These are phyloP conservation scores for Boletellus sp. DNA, from an alignment of 768 basidiomycete genomes.

Conservation along the genomic window DNA sequence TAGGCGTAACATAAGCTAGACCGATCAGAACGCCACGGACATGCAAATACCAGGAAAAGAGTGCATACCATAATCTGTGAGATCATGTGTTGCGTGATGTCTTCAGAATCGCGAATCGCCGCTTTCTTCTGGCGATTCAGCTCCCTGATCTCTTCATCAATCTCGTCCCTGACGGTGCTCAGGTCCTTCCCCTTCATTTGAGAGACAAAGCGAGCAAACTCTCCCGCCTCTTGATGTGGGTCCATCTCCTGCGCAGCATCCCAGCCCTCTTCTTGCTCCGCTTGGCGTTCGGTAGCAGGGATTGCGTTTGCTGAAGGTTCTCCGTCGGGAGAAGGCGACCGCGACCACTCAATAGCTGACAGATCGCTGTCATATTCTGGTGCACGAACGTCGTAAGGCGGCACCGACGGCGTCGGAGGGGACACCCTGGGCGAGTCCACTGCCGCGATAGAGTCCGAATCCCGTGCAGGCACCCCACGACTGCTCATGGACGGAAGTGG, in stretches of 20 bases:
- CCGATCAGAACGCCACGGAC: constrained; percentile 4
- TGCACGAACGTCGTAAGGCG: background rate
- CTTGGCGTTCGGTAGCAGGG: constrained; percentile 20
- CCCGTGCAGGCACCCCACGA: constrained; percentile 5
- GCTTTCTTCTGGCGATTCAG: constrained; percentile 82
- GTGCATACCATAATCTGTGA: constrained; percentile 67
- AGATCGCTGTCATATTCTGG: constrained; percentile 23
- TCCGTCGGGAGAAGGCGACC: constrained; percentile 34
- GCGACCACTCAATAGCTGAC: constrained; percentile 35
- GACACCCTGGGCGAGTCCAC: constrained; percentile 4
- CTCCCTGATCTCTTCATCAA: constrained; percentile 84
- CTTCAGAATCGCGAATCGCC: constrained; percentile 91
- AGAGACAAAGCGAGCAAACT: constrained; percentile 90
- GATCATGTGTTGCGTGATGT: constrained; percentile 93
- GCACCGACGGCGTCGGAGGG: constrained; percentile 11
- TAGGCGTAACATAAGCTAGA: constrained; percentile 80
- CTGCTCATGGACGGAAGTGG: constrained; percentile 11
- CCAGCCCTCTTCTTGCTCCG: constrained; percentile 47
- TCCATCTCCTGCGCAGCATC: constrained; percentile 89
- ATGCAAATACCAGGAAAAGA: constrained; percentile 1
- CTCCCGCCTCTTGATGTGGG: constrained; percentile 71
- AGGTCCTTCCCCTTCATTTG: constrained; percentile 86
- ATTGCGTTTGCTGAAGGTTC: constrained; percentile 2
- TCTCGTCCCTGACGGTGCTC: constrained; percentile 77
- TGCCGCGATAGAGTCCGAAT: background rate